These are phyloP conservation scores for Smittium culicis DNA, from an alignment of 371 early-diverging fungal species.

Conservation along the genomic window DNA sequence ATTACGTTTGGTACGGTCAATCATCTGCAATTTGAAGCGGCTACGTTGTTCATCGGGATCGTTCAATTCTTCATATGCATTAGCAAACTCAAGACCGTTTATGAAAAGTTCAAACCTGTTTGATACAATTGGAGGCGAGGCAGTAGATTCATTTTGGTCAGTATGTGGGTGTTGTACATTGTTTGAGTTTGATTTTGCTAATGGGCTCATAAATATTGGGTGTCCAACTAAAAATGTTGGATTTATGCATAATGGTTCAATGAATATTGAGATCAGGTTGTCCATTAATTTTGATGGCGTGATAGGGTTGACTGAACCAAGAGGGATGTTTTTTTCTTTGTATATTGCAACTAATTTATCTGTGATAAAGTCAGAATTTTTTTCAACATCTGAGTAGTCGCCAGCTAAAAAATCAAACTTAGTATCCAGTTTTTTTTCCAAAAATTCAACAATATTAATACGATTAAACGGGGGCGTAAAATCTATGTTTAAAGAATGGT, in stretches of 20 bases:
- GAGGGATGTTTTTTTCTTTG: background rate
- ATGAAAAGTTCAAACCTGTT: constrained; percentile 93
- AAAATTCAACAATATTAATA: constrained; percentile 57
- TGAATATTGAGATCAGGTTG: constrained; percentile 70
- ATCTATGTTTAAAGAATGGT: constrained; percentile 31
- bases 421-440: constrained; percentile 40
- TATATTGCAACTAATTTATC: background rate
- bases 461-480: constrained; percentile 65
- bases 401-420: constrained; percentile 18
- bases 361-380: background rate
- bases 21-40: constrained; percentile 44
- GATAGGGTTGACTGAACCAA: background rate
- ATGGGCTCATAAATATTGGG: constrained; percentile 82
- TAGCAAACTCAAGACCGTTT: constrained; percentile 82
- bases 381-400: background rate
- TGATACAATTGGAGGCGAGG: too few relatives aligned
- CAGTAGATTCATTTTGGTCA: background rate
- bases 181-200: constrained; percentile 58
- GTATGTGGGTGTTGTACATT: background rate
- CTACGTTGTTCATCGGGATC: constrained; percentile 91
- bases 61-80: constrained; percentile 99
- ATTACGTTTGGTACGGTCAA: constrained; percentile 45
- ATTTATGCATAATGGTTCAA: constrained; percentile 81
- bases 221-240: constrained; percentile 92
- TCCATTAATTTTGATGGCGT: constrained; percentile 34